Evolutionary conservation across 306 rosid genomes (phyloP).

Genomic region (Pterocarpus macrocarpus): DNA sequence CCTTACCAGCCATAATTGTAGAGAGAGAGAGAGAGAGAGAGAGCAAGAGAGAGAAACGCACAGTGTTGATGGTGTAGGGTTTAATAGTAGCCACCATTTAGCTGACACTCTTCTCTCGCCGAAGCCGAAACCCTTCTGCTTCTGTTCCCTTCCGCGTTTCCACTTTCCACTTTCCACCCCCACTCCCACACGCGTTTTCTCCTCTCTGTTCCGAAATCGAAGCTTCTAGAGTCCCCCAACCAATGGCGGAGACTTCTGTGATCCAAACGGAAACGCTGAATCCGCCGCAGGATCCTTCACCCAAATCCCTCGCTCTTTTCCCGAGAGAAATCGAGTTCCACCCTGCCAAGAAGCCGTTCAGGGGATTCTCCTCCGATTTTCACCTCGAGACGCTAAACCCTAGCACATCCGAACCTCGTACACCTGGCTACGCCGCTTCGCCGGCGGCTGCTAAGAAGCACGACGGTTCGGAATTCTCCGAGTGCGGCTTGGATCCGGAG

Average conservation of each 20-base stretch:
- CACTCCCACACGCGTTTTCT: not conserved
- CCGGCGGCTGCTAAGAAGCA: conserved; percentile 52
- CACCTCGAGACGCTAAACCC: conserved; percentile 86
- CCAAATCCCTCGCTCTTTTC: conserved; percentile 10
- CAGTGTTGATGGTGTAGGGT: conserved; percentile 65
- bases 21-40: not conserved
- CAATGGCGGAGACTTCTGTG: conserved; percentile 53
- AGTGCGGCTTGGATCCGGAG: conserved; percentile 89
- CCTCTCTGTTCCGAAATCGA: not conserved
- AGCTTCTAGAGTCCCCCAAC: not conserved
- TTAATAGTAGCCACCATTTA: conserved; percentile 52
- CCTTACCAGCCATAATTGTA: not conserved
- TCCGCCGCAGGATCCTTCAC: conserved; percentile 34
- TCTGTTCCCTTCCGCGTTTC: not conserved
- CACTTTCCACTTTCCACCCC: not conserved
- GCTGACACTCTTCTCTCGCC: conserved; percentile 45
- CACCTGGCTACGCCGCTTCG: conserved; percentile 36
- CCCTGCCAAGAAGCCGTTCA: conserved; percentile 63
- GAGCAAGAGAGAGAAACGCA: not conserved
- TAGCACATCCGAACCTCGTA: conserved; percentile 46
- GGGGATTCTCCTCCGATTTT: conserved; percentile 72
- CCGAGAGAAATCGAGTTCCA: conserved; percentile 64
- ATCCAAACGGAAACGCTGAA: conserved; percentile 26
- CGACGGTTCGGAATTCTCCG: conserved; percentile 70
- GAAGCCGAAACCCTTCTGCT: conserved; percentile 54